Evolutionary conservation across 768 basidiomycete species (phyloP).

Genomic region (Pulveroboletus sp.): DNA sequence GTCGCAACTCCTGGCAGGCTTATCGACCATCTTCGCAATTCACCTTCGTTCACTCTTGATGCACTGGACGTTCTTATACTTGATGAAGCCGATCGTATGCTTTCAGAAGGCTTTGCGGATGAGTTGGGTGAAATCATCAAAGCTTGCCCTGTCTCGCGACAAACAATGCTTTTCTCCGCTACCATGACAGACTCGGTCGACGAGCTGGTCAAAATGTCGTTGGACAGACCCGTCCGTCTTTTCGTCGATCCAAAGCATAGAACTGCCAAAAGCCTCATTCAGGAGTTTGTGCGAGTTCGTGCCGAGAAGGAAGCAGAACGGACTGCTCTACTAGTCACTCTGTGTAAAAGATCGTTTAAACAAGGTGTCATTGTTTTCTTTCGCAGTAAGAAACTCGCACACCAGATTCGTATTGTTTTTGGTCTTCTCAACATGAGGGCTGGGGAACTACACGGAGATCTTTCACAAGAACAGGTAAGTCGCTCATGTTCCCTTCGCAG

Average conservation of each 20-base stretch:
- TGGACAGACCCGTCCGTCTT: constrained; percentile 88
- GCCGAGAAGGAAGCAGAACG: constrained; percentile 75
- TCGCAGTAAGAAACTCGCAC: constrained; percentile 93
- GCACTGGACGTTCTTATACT: constrained; percentile 90
- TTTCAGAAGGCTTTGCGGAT: constrained; percentile 91
- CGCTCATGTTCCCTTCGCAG: not conserved
- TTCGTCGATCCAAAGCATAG: constrained; percentile 93
- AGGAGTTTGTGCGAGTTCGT: constrained; percentile 93
- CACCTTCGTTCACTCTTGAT: constrained; percentile 88
- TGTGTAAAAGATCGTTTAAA: constrained; percentile 88
- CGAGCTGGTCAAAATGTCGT: constrained; percentile 85
- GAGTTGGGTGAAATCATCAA: constrained; percentile 92
- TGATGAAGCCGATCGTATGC: constrained; percentile 98
- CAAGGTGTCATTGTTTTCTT: constrained; percentile 87
- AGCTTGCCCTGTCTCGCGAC: constrained; percentile 80
- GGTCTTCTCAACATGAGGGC: constrained; percentile 83
- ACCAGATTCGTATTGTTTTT: constrained; percentile 95
- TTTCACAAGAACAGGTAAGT: constrained; percentile 90
- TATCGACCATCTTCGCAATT: constrained; percentile 96
- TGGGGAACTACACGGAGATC: constrained; percentile 91
- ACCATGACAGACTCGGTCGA: constrained; percentile 98
- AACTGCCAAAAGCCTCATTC: constrained; percentile 79
- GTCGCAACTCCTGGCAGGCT: constrained; percentile 97
- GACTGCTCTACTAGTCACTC: constrained; percentile 66
- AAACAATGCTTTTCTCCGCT: constrained; percentile 98